Conservation (phyloP, 257 asterid species). For the Parsonsia alboflavescens region DNA sequence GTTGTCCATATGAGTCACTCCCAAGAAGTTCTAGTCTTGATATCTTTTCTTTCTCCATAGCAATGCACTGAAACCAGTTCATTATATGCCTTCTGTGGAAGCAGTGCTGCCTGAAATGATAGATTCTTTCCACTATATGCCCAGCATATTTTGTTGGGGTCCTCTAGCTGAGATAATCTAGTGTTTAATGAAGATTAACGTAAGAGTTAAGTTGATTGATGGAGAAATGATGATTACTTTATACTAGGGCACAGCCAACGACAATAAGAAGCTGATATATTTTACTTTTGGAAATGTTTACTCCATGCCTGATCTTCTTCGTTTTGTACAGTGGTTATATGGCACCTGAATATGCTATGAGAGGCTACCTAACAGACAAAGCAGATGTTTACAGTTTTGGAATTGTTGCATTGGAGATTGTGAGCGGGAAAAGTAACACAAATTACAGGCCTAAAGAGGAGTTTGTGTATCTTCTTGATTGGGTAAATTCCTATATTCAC, state of each 20-base stretch:
- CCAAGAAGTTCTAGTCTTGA: neutral
- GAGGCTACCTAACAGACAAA: conserved; percentile 48
- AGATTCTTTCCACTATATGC: too few species aligned
- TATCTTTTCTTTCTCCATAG: neutral
- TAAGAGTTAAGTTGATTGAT: neutral
- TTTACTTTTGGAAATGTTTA: neutral
- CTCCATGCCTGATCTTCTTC: neutral
- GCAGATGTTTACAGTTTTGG: conserved; percentile 49
- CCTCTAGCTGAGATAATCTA: too few species aligned
- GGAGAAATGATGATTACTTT: neutral
- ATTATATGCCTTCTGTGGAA: neutral
- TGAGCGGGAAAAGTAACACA: conserved; percentile 48
- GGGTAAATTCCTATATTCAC: conserved; percentile 26
- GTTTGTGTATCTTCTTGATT: conserved; percentile 48
- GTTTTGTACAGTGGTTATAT: conserved; percentile 34
- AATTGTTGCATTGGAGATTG: conserved; percentile 40
- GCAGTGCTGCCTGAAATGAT: neutral
- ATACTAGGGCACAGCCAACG: neutral
- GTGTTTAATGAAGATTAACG: too few species aligned
- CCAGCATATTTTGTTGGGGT: too few species aligned
- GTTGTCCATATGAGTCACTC: neutral
- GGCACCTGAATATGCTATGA: conserved; percentile 52
- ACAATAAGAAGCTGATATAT: neutral
- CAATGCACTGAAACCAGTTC: neutral
- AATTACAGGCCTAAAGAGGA: conserved; percentile 48